phyloP scores from a whole-genome alignment of 257 asterid genomes.

The Craterostigma plantagineum region DNA sequence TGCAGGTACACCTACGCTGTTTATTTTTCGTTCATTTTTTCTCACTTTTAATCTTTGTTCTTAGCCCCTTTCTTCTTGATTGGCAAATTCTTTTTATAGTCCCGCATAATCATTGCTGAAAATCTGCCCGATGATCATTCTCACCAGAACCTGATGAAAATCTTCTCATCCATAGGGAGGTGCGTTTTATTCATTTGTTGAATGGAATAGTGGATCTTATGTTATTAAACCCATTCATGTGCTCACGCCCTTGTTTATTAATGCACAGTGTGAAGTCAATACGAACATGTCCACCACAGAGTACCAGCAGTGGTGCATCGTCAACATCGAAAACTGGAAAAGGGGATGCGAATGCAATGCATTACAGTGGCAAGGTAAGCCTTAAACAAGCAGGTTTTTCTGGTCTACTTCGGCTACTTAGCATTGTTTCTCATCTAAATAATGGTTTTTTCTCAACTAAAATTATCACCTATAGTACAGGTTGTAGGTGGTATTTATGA shows the following conservation, averaged over 20 bases:
- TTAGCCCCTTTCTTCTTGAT: neutral
- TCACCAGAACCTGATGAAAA: slow-evolving; percentile 82
- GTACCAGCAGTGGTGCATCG: slow-evolving; percentile 27
- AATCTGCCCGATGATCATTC: slow-evolving; percentile 85
- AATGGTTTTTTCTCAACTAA: no score
- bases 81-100: slow-evolving; percentile 17
- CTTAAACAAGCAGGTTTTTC: slow-evolving; percentile 3
- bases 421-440: no score
- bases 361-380: slow-evolving; percentile 55
- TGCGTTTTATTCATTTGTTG: slow-evolving; percentile 13
- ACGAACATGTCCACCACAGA: slow-evolving; percentile 74
- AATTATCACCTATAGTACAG: no score
- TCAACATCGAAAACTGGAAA: slow-evolving; percentile 44
- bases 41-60: neutral
- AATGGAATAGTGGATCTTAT: neutral
- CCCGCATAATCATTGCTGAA: slow-evolving; percentile 71
- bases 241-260: slow-evolving; percentile 10
- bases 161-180: slow-evolving; percentile 83
- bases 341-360: slow-evolving; percentile 48
- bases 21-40: slow-evolving; percentile 2
- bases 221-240: neutral
- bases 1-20: slow-evolving; percentile 37
- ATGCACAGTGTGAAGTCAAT: slow-evolving; percentile 72
- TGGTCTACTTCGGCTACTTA: neutral
- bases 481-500: no score